These are phyloP conservation scores for Exserohilum turcica DNA, from an alignment of 2,329 filamentous ascomycete species.

Conservation along the genomic window DNA sequence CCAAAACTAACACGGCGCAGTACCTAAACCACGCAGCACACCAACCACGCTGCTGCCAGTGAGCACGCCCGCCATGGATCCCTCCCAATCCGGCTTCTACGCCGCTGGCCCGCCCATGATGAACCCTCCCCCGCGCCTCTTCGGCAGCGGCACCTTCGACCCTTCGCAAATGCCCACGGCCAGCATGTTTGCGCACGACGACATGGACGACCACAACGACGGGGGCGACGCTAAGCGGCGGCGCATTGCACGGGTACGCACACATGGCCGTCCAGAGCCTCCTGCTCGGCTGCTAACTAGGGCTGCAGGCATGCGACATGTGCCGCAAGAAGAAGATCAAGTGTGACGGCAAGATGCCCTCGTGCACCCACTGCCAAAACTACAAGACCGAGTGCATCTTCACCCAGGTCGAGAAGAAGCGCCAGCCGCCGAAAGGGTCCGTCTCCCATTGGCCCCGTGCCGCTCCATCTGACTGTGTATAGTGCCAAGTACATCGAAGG, in stretches of 20 bases:
- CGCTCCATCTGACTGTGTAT: constrained; percentile 6
- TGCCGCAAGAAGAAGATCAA: constrained; percentile 97
- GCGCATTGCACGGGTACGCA: constrained; percentile 78
- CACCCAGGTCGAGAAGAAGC: constrained; percentile 98
- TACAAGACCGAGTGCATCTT: constrained; percentile 98
- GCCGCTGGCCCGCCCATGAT: constrained; percentile 42
- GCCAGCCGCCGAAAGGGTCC: constrained; percentile 93
- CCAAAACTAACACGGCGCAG: constrained; percentile 21
- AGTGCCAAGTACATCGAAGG: constrained; percentile 98
- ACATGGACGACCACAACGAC: constrained; percentile 62
- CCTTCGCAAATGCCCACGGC: constrained; percentile 45
- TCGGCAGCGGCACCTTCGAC: constrained; percentile 45
- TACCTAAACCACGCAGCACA: no score
- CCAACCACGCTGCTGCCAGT: constrained; percentile 8
- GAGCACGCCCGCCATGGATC: constrained; percentile 37
- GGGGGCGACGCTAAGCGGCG: constrained; percentile 78
- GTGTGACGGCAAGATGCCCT: constrained; percentile 93
- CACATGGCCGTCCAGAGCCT: constrained; percentile 4
- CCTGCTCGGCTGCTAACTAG: constrained; percentile 26
- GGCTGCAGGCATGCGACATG: constrained; percentile 83
- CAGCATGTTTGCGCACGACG: constrained; percentile 55
- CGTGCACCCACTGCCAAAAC: constrained; percentile 94
- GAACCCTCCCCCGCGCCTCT: constrained; percentile 49
- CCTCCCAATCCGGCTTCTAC: constrained; percentile 42
- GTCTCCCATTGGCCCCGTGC: background rate